Conservation (phyloP, 78 protist genomes). For the slime mould (Dictyostelium discoideum) region DNA sequence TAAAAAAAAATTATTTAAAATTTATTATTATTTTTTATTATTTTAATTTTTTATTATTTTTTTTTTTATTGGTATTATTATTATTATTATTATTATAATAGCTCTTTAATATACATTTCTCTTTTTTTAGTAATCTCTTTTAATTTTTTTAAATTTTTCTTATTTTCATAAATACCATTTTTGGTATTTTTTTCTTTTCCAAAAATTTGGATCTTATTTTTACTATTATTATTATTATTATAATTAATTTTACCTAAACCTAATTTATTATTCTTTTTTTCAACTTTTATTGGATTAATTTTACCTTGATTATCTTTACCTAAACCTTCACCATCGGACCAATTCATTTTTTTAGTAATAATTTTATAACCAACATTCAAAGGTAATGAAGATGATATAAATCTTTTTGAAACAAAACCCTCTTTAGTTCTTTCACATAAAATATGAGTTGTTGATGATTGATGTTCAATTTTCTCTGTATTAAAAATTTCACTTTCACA, state of each 20-base stretch:
- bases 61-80: background rate
- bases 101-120: background rate
- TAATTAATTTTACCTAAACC: background rate
- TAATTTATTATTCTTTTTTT: background rate
- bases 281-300: background rate
- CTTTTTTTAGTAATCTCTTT: background rate
- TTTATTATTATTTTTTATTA: no score
- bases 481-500: background rate
- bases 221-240: background rate
- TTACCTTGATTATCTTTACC: background rate
- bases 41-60: no score
- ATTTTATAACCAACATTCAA: slow-evolving; percentile 13
- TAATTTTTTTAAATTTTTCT: background rate
- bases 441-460: slow-evolving; percentile 1
- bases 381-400: background rate
- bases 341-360: background rate
- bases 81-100: background rate
- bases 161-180: background rate
- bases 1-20: no score
- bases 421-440: background rate
- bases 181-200: background rate
- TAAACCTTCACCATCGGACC: background rate
- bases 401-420: background rate
- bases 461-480: background rate
- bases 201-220: background rate